A percentile compares a stretch with the other conserved stretches of the same genome.
Conservation (phyloP, 371 early-diverging fungal genomes). For the Syncephalis plumigaleata region DNA sequence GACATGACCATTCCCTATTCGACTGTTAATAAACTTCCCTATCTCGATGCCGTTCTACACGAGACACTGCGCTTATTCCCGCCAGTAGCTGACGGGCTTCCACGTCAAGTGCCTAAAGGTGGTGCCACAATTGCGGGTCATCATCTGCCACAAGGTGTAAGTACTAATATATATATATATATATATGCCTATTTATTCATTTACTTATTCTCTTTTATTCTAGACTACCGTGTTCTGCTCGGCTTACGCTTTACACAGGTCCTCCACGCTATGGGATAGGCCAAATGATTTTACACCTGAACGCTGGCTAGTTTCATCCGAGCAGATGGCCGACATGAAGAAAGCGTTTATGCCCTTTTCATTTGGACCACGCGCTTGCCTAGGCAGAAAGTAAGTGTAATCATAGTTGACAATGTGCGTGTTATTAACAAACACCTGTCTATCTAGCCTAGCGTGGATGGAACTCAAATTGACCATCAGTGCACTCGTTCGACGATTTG, state of each 20-base stretch:
- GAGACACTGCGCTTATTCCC: background rate
- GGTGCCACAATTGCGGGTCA: background rate
- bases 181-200: too few species aligned
- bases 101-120: background rate
- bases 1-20: background rate
- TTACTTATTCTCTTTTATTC: too few species aligned
- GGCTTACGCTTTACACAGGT: background rate
- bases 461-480: background rate
- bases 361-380: constrained; percentile 1
- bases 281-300: background rate
- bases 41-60: background rate
- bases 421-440: too few species aligned
- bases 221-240: background rate
- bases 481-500: background rate
- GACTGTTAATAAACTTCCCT: background rate
- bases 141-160: background rate
- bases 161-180: too few species aligned
- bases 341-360: background rate
- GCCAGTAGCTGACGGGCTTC: background rate
- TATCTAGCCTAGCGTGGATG: background rate
- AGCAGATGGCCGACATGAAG: background rate
- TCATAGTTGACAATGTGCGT: too few species aligned
- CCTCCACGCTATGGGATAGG: background rate
- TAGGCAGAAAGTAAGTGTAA: background rate
- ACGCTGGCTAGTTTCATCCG: background rate